Base-by-base conservation (phyloP, 2,329 filamentous ascomycete genomes). In the Alternaria sp. region DNA sequence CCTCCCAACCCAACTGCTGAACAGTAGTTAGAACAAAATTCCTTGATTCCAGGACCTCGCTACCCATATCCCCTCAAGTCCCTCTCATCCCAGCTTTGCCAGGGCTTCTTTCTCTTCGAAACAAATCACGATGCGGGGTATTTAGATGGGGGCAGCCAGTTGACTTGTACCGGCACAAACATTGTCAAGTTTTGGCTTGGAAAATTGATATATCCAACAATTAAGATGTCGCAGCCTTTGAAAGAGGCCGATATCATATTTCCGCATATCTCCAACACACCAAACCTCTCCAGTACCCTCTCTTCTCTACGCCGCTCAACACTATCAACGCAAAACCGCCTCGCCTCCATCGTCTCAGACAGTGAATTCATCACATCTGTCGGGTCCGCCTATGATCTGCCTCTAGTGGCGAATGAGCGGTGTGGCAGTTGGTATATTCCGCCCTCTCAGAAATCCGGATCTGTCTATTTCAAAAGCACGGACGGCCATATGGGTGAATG, bases 381-480 rank as follows among this genome's bases (percentile, higher is more conserved):
- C 0, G 85, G 87, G 1, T 75, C 78, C 2, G 82, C 84, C 0
- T 87, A 84, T 67, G 66, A 72, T 3, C 82, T 94, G 2, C 93
- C 93, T 0, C 82, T 98, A 2, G 84, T 98, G 14, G 93, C 94
- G 30, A 99, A 99, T 75, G 94, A 98, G 82, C 87, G 95, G 61
- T 98, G 95, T 77, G 95, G 95, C 0, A 94, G 92, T 79, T 99
- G 95, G 95, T 98, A 98, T 77, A 91, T 98, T 27, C 80, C 81
- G 3, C 90, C 90, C 0, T 78, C 78, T 8, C 73, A 73, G 27
- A 95, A 94, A 79, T 80, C 76, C 1, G 91, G 87, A 32, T 93
- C 91, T 66, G 92, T 91, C 32, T 99, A 98, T 80, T 99, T 98
- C 81, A 99, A 99, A 84, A 97, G 92, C 80, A 99, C 95, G 2